Conservation (phyloP, 768 basidiomycete species). For the Hericium rajendrae region DNA sequence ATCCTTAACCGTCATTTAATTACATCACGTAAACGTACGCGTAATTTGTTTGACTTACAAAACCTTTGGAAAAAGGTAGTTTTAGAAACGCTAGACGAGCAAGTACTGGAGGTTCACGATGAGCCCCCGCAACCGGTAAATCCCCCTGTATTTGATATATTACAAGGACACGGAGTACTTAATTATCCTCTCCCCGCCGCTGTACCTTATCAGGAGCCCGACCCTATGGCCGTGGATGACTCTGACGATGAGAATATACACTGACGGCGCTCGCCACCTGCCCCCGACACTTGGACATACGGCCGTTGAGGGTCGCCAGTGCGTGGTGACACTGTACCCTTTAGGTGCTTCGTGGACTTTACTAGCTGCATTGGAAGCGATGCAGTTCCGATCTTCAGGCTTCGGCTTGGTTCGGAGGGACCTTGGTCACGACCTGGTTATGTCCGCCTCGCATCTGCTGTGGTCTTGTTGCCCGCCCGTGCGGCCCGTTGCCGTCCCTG, state of each 20-base stretch:
- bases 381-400: background rate
- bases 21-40: slow-evolving; percentile 15
- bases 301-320: background rate
- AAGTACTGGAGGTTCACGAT: background rate
- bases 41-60: slow-evolving; percentile 17
- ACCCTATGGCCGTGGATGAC: background rate
- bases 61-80: slow-evolving; percentile 19
- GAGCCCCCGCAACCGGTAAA: background rate
- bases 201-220: background rate
- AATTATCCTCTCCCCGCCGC: background rate
- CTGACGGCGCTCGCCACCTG: background rate
- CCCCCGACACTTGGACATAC: background rate
- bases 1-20: slow-evolving; percentile 11
- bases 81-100: slow-evolving; percentile 7
- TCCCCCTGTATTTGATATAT: background rate
- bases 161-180: background rate
- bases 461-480: background rate
- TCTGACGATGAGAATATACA: background rate
- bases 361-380: background rate
- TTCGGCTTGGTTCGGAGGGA: background rate
- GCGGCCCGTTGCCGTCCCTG: background rate
- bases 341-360: background rate
- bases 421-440: background rate
- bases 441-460: background rate
- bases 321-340: background rate